Evolutionary conservation across 495 filamentous ascomycete genomes (phyloP).

Genomic region (Talaromyces proteolyticus): DNA sequence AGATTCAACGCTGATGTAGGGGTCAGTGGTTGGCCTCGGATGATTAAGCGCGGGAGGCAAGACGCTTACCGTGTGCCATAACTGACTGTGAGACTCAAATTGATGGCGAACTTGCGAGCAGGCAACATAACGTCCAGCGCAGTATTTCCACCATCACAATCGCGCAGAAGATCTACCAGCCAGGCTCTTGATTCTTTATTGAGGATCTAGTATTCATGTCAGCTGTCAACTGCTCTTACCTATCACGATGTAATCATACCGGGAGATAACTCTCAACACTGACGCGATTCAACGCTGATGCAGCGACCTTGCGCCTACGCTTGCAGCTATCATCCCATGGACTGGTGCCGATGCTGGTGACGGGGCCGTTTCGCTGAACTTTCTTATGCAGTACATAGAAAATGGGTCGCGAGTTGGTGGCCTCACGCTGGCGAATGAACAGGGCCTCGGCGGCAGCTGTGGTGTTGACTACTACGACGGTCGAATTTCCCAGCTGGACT

Average conservation of each 20-base stretch:
- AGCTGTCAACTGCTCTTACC: not conserved
- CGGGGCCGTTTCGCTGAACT: not conserved
- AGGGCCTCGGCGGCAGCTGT: constrained; percentile 49
- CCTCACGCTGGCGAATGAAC: constrained; percentile 22
- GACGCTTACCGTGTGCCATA: not conserved
- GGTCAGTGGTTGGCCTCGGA: not conserved
- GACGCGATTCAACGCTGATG: not conserved
- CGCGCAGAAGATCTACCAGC: not conserved
- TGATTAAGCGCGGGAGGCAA: not conserved
- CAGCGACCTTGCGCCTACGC: not conserved
- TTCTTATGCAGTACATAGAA: not conserved
- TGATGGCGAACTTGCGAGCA: not conserved
- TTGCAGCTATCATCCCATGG: not conserved
- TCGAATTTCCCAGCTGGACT: constrained; percentile 56
- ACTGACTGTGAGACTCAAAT: not conserved
- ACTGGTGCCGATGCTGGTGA: not conserved
- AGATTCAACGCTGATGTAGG: not conserved
- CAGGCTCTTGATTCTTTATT: not conserved
- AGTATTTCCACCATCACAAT: not conserved
- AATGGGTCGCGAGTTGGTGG: constrained; percentile 1
- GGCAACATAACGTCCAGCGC: not conserved
- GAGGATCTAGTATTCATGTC: not conserved
- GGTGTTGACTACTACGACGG: constrained; percentile 55
- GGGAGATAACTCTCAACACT: not conserved
- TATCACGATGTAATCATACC: not conserved